Percentiles rank a stretch among this genome's conserved stretches.
Conservation (phyloP, 2,329 filamentous ascomycete species). For the Cladorrhinum sp. region DNA sequence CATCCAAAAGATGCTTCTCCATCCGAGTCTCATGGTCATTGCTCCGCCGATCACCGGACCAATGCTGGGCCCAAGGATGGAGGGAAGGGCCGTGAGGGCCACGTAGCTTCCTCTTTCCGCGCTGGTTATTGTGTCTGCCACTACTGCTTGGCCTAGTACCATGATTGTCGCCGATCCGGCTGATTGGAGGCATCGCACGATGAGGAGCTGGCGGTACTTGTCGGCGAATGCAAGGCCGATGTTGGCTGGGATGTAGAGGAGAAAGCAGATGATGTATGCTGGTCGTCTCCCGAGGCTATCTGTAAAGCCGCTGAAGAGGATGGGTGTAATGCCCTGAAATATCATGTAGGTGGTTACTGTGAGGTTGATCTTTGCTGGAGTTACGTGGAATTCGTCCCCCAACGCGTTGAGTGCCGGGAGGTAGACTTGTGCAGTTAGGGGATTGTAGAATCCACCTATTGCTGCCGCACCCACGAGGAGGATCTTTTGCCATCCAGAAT, state of each 20-base stretch:
- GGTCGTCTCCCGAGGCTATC: conserved; percentile 48
- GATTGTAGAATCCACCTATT: conserved; percentile 3
- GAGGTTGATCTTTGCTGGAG: conserved; percentile 34
- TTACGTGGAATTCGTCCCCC: conserved; percentile 34
- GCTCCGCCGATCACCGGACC: conserved; percentile 51
- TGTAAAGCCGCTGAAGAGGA: conserved; percentile 49
- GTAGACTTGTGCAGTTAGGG: conserved; percentile 36
- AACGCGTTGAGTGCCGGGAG: conserved; percentile 43
- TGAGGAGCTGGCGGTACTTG: conserved; percentile 42
- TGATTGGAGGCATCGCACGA: conserved; percentile 56
- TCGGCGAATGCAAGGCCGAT: conserved; percentile 44
- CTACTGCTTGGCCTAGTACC: conserved; percentile 55
- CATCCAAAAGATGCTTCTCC: conserved; percentile 54
- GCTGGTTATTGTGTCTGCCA: conserved; percentile 62
- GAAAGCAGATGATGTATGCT: conserved; percentile 46
- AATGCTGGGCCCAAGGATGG: conserved; percentile 41
- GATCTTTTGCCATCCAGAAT: background rate
- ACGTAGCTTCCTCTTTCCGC: conserved; percentile 61
- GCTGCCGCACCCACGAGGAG: conserved; percentile 1
- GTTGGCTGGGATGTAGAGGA: conserved; percentile 46
- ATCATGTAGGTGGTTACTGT: conserved; percentile 49
- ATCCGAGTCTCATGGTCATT: conserved; percentile 46
- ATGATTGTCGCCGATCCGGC: conserved; percentile 59
- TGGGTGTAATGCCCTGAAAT: conserved; percentile 48
- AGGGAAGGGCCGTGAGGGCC: conserved; percentile 49